Evolutionary conservation across 78 protist species (phyloP), one percentile per base, ranked within the genome.

Genomic region (Carpediemonas membranifera): DNA sequence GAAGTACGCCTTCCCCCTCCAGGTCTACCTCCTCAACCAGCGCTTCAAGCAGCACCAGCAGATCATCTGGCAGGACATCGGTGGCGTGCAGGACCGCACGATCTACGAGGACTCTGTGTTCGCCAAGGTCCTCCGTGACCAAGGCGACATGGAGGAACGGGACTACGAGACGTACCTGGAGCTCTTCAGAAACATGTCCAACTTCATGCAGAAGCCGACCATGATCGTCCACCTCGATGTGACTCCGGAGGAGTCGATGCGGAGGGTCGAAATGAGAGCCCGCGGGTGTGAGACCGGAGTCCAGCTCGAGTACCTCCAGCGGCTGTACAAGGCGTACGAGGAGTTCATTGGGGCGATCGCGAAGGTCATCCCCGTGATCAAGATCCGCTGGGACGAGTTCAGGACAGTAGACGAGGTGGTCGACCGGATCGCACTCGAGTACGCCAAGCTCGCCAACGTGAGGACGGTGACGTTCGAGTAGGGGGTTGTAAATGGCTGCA

Each of bases 101-200:
- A 84, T 84, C 25, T 84, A 84, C 43, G 89, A 84, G 30, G 89
- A 84, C 72, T 31, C 76, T 41, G 77, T 84, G 1, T 84, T 84
- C 59, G 78, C 82, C 37, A 77, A 65, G 28, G 77, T 84, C 81
- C 65, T 84, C 30, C 37, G 50, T 65, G 83, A 80, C 34, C 30
- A 54, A 56, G 86, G 85, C 16, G 27, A 37, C 15, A 72, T 84
- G 60, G 84, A 77, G 44, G 41, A 64, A 0, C 59, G 83, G 47
- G 89, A 84, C 56, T 84, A 80, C 41, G 64, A 72, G 9, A 84
- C 89, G 31, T 84, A 80, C 70, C 47, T 68, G 19, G 28, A 52
- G 7, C 34, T 84, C 37, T 84, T 84, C n/a, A 51, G 37, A 27
- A 75, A 80, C 55, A 76, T 84, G 54, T 73, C 84, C 5, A 80